A percentile compares a stretch with the other conserved stretches of the same genome.
These are phyloP conservation scores for Postia placenta DNA, from an alignment of 768 basidiomycete genomes.

Conservation along the genomic window DNA sequence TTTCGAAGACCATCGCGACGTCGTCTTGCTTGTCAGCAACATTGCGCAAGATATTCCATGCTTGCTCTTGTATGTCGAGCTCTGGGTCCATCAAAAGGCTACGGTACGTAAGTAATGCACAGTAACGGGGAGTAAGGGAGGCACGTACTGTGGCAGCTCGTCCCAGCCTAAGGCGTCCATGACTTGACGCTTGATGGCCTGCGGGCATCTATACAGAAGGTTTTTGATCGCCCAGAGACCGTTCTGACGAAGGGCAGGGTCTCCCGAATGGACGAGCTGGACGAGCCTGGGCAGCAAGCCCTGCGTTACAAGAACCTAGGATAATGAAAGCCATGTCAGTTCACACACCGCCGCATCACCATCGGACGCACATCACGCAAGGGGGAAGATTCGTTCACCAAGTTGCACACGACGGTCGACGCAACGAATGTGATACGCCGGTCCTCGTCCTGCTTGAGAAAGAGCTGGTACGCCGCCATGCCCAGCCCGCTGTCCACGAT, in stretches of 20 bases:
- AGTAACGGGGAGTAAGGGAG: not conserved
- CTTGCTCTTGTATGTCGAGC: slow-evolving; percentile 61
- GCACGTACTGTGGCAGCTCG: slow-evolving; percentile 46
- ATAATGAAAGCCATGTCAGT: not conserved
- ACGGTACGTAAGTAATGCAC: not conserved
- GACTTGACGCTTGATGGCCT: slow-evolving; percentile 56
- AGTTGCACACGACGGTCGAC: slow-evolving; percentile 73
- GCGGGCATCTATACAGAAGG: slow-evolving; percentile 55
- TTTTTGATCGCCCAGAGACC: slow-evolving; percentile 89
- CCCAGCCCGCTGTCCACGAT: slow-evolving; percentile 81
- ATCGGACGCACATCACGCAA: slow-evolving; percentile 51
- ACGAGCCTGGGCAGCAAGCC: slow-evolving; percentile 64
- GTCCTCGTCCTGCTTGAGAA: slow-evolving; percentile 54
- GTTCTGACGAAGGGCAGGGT: slow-evolving; percentile 56
- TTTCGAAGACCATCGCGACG: slow-evolving; percentile 52
- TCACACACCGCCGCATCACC: not conserved
- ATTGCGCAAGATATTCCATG: slow-evolving; percentile 60
- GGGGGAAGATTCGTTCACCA: slow-evolving; percentile 84
- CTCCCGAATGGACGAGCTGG: slow-evolving; percentile 44
- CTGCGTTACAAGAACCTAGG: slow-evolving; percentile 58
- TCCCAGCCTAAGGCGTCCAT: slow-evolving; percentile 69
- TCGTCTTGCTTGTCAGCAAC: slow-evolving; percentile 60
- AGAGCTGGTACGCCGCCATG: slow-evolving; percentile 57
- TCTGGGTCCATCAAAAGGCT: slow-evolving; percentile 55
- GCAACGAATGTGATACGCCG: slow-evolving; percentile 66